phyloP scores from a whole-genome alignment of 176 grass and related monocot species.

The maize (Zea mays) region DNA sequence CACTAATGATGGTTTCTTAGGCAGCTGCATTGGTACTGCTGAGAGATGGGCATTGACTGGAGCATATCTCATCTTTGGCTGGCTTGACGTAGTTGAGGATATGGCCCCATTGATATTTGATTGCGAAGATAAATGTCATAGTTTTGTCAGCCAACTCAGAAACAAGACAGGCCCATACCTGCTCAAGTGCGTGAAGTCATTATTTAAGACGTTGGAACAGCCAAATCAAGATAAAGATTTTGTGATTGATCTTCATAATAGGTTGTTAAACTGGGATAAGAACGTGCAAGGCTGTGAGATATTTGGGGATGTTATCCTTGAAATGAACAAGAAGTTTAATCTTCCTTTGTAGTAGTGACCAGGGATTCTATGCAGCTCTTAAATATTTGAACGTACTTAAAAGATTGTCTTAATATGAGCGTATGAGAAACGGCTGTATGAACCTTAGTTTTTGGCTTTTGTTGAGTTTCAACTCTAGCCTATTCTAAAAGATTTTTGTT shows the following conservation, averaged over 20 bases:
- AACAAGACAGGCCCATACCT: constrained; percentile 51
- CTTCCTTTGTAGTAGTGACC: constrained; percentile 1
- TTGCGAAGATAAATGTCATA: constrained; percentile 42
- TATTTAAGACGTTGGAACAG: constrained; percentile 37
- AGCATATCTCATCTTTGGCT: constrained; percentile 60
- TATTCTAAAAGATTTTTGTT: too few species aligned
- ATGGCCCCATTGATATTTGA: constrained; percentile 67
- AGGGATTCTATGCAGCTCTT: constrained; percentile 12
- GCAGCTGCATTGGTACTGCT: constrained; percentile 24
- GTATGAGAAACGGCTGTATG: too few species aligned
- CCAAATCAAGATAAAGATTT: constrained; percentile 40
- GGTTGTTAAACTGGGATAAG: constrained; percentile 62
- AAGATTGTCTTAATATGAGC: background rate
- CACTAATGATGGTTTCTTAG: constrained; percentile 22
- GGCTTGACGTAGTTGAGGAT: constrained; percentile 62
- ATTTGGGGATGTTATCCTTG: constrained; percentile 57
- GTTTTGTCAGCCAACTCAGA: constrained; percentile 65
- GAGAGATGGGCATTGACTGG: constrained; percentile 52
- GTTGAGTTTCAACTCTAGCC: too few species aligned
- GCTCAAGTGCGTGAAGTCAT: constrained; percentile 57
- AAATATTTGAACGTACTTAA: background rate
- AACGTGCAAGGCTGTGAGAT: constrained; percentile 48
- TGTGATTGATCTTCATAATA: constrained; percentile 55
- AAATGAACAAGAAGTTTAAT: constrained; percentile 34
- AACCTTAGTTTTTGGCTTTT: too few species aligned